Evolutionary conservation across 768 basidiomycete species (phyloP).

Genomic region (Mycena floridula): DNA sequence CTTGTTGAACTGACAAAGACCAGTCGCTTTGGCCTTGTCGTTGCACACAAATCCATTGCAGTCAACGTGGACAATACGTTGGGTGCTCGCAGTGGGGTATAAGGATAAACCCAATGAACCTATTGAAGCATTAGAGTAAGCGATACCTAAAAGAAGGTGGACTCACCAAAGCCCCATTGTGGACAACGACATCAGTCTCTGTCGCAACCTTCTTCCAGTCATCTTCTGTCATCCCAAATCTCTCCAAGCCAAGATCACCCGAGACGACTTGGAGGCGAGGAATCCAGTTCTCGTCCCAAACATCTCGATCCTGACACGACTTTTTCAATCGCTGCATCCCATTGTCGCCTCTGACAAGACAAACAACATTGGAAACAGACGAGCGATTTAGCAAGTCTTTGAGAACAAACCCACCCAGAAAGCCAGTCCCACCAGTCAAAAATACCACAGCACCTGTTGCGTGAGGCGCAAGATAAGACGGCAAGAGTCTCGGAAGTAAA

Average conservation of each 20-base stretch:
- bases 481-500: conserved; percentile 51
- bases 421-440: conserved; percentile 95
- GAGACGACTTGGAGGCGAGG: conserved; percentile 66
- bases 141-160: not conserved
- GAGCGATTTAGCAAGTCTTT: conserved; percentile 64
- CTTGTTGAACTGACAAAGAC: conserved; percentile 95
- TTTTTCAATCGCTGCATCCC: conserved; percentile 68
- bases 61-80: conserved; percentile 93
- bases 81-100: conserved; percentile 83
- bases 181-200: conserved; percentile 80
- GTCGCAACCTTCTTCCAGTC: conserved; percentile 62
- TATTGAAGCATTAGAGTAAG: conserved; percentile 22
- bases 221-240: conserved; percentile 62
- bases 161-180: conserved; percentile 94
- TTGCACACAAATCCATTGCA: conserved; percentile 71
- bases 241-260: conserved; percentile 75
- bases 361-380: conserved; percentile 80
- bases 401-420: conserved; percentile 90
- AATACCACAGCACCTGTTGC: conserved; percentile 61
- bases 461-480: conserved; percentile 58
- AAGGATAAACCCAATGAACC: conserved; percentile 99
- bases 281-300: conserved; percentile 89
- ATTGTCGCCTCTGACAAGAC: conserved; percentile 77
- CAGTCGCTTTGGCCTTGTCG: conserved; percentile 67
- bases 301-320: conserved; percentile 68